Base-by-base conservation (phyloP, 225 moss, liverwort and hornwort species). In the Lunularia cruciata region DNA sequence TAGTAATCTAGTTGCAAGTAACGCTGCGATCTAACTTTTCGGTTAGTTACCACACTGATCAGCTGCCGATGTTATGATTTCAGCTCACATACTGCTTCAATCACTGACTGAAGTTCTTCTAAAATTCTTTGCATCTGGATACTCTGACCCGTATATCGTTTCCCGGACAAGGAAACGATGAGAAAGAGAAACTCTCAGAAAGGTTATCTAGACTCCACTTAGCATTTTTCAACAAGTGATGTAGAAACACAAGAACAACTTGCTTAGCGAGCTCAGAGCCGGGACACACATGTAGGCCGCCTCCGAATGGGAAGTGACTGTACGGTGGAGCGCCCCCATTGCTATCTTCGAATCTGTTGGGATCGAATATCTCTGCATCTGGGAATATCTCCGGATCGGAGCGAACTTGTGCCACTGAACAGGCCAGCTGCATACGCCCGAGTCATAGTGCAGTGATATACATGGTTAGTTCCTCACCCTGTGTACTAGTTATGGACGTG, bases 241-340 rank as follows among this genome's bases (percentile, higher is more conserved):
- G 54, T 6, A 75, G 26, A 35, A 68, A 61, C 8, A 75, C 61
- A 16, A 61, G 20, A 20, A 53, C 62, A 6, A 30, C 47, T 35
- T 36, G 10, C 46, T 69, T 68, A 19, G 60, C 75, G 15, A 75
- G 40, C 6, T 69, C 75, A 3, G 26, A 48, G 35, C 75, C 75
- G n/a, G 68, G 67, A 23, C 75, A 75, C 11, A 52, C 15, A 4
- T 35, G 68, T 16, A 23, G 23, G 40, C 75, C 75, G 31, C 68
- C 60, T 47, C 69, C 75, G 43, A 75, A 75, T 27, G 75, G 75
- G 3, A 75, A 28, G 49, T 25, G 61, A 8, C 57, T 62, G 60
- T 26, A 65, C 4, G 46, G 65, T 10, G 65, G 45, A 2, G 30
- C 31, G 15, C 58, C 31, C 8, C 28, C 58, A 15, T 33, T 26